Evolutionary conservation across 129 eudicot species (phyloP).

Genomic region (Chrysanthemum seticuspe): DNA sequence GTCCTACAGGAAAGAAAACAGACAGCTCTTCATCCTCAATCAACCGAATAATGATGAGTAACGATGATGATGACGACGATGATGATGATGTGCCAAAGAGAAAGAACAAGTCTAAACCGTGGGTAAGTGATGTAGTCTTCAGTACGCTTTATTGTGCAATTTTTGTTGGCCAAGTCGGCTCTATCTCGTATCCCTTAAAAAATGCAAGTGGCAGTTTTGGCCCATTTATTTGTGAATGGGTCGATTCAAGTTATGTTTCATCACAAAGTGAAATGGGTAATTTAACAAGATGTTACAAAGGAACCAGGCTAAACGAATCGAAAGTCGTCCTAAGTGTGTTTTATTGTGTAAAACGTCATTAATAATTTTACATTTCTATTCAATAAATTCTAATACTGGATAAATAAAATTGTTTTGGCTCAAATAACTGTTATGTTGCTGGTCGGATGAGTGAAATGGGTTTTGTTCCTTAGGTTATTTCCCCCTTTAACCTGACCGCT

Average conservation of each 20-base stretch:
- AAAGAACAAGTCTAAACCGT: conserved; percentile 51
- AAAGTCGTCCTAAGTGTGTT: too few species aligned
- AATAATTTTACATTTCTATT: too few species aligned
- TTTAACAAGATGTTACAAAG: too few species aligned
- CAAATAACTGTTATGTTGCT: too few species aligned
- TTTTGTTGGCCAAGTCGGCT: neutral
- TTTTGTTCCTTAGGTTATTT: neutral
- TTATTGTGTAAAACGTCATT: too few species aligned
- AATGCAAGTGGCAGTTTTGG: neutral
- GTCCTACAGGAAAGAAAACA: conserved; percentile 76
- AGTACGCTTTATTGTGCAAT: neutral
- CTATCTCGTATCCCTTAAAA: neutral
- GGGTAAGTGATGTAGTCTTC: conserved; percentile 45
- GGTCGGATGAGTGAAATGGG: too few species aligned
- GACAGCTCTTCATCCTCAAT: conserved; percentile 67
- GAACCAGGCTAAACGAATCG: too few species aligned
- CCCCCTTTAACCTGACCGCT: conserved; percentile 4
- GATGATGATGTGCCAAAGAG: conserved; percentile 67
- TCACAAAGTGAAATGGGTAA: neutral
- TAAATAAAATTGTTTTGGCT: too few species aligned
- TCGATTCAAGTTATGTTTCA: neutral
- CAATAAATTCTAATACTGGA: too few species aligned
- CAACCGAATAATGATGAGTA: conserved; percentile 55
- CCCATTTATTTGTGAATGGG: neutral
- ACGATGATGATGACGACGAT: conserved; percentile 77